phyloP scores from a whole-genome alignment of 2,329 filamentous ascomycete species.

The Colletotrichum camelliae region DNA sequence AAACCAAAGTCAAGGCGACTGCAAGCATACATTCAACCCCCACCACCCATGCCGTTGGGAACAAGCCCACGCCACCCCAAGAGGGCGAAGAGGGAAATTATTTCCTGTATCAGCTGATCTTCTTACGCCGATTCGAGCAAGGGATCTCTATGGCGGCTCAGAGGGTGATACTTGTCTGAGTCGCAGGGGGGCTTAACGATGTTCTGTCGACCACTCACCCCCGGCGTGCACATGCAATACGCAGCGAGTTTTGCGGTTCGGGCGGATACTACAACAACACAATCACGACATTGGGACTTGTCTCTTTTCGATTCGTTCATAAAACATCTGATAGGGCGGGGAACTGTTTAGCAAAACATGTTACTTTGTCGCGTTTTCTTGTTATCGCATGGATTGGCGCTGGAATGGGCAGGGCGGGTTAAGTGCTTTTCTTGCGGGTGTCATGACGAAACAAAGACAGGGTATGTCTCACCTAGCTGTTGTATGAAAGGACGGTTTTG shows the following conservation, averaged over 20 bases:
- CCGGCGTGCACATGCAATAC: background rate
- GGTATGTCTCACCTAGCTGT: no score
- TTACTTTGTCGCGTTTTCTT: no score
- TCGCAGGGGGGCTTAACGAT: background rate
- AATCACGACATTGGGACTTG: background rate
- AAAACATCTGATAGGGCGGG: no score
- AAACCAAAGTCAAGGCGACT: background rate
- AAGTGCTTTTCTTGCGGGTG: no score
- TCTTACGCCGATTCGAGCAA: background rate
- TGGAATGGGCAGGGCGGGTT: no score
- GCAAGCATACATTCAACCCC: background rate
- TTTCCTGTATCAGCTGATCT: background rate
- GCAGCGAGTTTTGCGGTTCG: background rate
- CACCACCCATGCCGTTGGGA: background rate
- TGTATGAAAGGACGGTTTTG: no score
- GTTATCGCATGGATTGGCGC: no score
- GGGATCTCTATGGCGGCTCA: background rate
- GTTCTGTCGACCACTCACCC: background rate
- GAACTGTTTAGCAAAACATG: no score
- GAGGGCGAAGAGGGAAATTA: background rate
- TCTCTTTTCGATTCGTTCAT: background rate
- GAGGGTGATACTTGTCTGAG: background rate
- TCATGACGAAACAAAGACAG: no score
- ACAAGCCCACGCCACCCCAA: background rate
- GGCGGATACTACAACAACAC: background rate